These are phyloP conservation scores for Westerdykella ornata DNA, from an alignment of 2,329 filamentous ascomycete genomes.

Conservation along the genomic window DNA sequence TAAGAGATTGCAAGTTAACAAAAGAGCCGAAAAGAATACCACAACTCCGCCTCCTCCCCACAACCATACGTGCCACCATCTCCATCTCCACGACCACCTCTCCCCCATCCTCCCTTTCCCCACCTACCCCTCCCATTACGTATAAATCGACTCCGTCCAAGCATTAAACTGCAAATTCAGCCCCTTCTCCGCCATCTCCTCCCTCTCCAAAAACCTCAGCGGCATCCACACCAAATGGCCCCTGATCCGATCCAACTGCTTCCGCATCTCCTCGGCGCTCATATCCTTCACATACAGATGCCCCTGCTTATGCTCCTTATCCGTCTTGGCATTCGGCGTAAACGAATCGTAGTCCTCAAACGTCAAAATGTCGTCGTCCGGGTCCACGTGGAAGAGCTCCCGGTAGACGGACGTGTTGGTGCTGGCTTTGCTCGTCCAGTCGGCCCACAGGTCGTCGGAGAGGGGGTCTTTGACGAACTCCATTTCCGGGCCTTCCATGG, in stretches of 20 bases:
- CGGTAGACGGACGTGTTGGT: slow-evolving; percentile 69
- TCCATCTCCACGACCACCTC: too few relatives aligned
- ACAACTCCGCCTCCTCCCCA: too few relatives aligned
- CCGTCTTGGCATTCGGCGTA: slow-evolving; percentile 47
- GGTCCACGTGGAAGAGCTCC: slow-evolving; percentile 80
- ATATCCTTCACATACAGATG: slow-evolving; percentile 75
- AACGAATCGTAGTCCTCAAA: slow-evolving; percentile 88
- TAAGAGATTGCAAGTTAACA: too few relatives aligned
- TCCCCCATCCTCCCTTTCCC: too few relatives aligned
- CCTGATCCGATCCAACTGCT: slow-evolving; percentile 70
- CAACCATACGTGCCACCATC: too few relatives aligned
- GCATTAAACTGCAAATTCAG: slow-evolving; percentile 65
- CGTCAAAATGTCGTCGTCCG: slow-evolving; percentile 79
- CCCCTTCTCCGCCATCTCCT: slow-evolving; percentile 82
- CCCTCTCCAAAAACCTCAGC: slow-evolving; percentile 76
- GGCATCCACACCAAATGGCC: slow-evolving; percentile 95
- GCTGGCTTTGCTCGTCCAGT: slow-evolving; percentile 63
- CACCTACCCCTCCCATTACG: slow-evolving; percentile 27
- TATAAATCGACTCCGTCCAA: slow-evolving; percentile 82
- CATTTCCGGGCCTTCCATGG: slow-evolving; percentile 62
- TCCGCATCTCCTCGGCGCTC: slow-evolving; percentile 58
- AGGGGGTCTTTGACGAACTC: slow-evolving; percentile 58
- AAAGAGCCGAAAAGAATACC: too few relatives aligned
- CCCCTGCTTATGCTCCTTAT: slow-evolving; percentile 62
- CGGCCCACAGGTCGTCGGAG: slow-evolving; percentile 51